phyloP scores from a whole-genome alignment of 331 rosid genomes.

The Dryas integrifolia region DNA sequence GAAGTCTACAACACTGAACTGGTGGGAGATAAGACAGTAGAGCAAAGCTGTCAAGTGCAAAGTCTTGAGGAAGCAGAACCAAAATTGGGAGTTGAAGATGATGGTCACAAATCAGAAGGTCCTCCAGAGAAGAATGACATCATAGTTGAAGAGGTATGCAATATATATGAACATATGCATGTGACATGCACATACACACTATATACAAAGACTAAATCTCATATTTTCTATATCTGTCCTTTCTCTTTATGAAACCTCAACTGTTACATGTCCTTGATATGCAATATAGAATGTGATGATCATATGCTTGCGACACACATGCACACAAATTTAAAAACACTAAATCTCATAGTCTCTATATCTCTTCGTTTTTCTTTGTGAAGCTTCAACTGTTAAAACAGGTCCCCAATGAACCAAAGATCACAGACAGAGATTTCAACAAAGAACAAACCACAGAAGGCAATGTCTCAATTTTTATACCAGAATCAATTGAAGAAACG shows the following conservation, averaged over 20 bases:
- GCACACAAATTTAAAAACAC: not conserved
- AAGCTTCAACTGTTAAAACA: constrained; percentile 24
- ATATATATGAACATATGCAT: no score
- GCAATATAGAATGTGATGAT: not conserved
- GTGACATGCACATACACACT: no score
- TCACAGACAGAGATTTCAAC: constrained; percentile 5
- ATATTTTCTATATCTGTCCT: no score
- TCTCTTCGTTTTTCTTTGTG: not conserved
- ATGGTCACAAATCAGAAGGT: constrained; percentile 14
- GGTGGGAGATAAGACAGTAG: not conserved
- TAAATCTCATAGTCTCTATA: not conserved
- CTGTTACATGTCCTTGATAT: no score
- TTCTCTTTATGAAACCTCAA: no score
- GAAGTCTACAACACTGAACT: not conserved
- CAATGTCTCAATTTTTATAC: constrained; percentile 2
- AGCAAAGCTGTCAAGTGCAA: constrained; percentile 19
- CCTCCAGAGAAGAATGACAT: constrained; percentile 4
- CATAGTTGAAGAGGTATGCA: constrained; percentile 11
- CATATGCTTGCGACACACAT: not conserved
- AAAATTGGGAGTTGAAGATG: constrained; percentile 10
- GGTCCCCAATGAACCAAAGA: constrained; percentile 23
- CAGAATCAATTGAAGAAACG: constrained; percentile 25
- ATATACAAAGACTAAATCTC: no score
- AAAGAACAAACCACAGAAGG: constrained; percentile 17
- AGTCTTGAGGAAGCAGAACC: constrained; percentile 20